A percentile compares a stretch with the other conserved stretches of the same genome.
phyloP scores from a whole-genome alignment of 164 flowering plant genomes.

The Chimonanthus praecox region DNA sequence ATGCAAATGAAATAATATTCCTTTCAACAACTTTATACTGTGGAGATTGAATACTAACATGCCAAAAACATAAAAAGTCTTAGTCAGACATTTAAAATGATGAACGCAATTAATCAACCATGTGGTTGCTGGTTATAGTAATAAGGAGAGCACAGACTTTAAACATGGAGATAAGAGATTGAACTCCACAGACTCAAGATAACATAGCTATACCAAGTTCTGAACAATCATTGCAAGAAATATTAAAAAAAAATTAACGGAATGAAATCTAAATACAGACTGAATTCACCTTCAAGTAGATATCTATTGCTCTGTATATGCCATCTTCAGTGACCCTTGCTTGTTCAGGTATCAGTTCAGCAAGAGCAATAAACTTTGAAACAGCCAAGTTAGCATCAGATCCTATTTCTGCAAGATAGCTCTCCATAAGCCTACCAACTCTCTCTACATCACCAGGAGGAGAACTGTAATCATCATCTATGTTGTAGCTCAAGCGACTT shows the following conservation, averaged over 20 bases:
- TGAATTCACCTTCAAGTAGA: constrained; percentile 70
- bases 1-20: too few relatives aligned
- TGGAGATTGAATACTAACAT: too few relatives aligned
- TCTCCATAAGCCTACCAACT: constrained; percentile 80
- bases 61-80: too few relatives aligned
- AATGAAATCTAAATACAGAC: neutral
- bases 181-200: neutral
- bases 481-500: constrained; percentile 17
- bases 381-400: constrained; percentile 64
- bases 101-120: too few relatives aligned
- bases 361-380: constrained; percentile 54
- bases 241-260: too few relatives aligned
- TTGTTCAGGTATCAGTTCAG: constrained; percentile 78
- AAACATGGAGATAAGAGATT: neutral
- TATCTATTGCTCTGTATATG: constrained; percentile 89
- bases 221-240: neutral
- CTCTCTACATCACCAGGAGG: constrained; percentile 50
- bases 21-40: too few relatives aligned
- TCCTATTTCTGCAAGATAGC: constrained; percentile 85
- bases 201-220: neutral
- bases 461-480: constrained; percentile 41
- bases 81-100: too few relatives aligned
- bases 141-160: too few relatives aligned
- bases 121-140: too few relatives aligned
- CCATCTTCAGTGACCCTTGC: constrained; percentile 77